phyloP scores from a whole-genome alignment of 176 grass and related monocot genomes.

The Metroxylon sagu region DNA sequence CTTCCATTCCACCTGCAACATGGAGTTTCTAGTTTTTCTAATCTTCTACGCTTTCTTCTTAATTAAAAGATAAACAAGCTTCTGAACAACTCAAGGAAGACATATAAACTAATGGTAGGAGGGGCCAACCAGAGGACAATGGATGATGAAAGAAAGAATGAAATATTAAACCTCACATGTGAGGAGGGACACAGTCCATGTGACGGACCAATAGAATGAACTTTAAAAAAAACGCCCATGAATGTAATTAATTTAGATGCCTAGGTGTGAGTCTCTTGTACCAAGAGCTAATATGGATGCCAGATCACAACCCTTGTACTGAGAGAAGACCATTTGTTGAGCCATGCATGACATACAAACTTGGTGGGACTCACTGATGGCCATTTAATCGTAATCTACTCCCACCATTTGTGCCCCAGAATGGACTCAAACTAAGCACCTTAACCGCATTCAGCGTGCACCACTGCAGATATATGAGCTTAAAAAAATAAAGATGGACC shows the following conservation, averaged over 20 bases:
- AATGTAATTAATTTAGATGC: background rate
- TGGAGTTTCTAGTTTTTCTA: background rate
- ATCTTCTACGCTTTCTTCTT: background rate
- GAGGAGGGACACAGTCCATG: background rate
- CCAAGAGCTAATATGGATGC: too few species aligned
- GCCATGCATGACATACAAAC: too few species aligned
- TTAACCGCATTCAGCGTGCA: too few species aligned
- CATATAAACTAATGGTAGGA: background rate
- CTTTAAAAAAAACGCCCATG: background rate
- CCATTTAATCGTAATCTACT: too few species aligned
- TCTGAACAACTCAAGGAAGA: background rate
- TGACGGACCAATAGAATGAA: background rate
- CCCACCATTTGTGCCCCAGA: too few species aligned
- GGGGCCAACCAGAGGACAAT: background rate
- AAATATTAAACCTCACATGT: background rate
- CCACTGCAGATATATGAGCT: too few species aligned
- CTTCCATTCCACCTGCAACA: slow-evolving; percentile 2
- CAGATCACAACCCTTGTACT: too few species aligned
- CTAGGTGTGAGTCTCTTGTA: too few species aligned
- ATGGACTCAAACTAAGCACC: too few species aligned
- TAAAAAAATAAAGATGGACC: too few species aligned
- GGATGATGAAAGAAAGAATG: slow-evolving; percentile 1
- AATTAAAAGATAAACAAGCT: background rate
- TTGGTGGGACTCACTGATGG: too few species aligned
- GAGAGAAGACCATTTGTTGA: too few species aligned